These are phyloP conservation scores for Dactylellina drechsleri DNA, from an alignment of 2,329 filamentous ascomycete genomes.

Conservation along the genomic window DNA sequence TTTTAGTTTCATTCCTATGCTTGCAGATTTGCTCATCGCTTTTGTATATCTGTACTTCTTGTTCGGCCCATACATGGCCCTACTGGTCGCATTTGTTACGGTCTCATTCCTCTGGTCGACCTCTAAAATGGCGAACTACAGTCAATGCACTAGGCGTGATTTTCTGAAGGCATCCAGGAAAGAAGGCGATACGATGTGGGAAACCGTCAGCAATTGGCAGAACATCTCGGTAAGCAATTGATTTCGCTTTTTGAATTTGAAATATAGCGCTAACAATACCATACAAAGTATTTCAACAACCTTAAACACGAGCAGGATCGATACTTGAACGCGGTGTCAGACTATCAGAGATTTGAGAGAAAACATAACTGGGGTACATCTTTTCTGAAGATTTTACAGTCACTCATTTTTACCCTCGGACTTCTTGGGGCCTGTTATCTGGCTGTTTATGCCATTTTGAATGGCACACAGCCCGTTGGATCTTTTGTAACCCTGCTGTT, in stretches of 20 bases:
- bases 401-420: constrained; percentile 65
- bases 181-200: constrained; percentile 61
- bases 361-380: constrained; percentile 61
- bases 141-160: constrained; percentile 60
- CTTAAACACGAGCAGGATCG: constrained; percentile 67
- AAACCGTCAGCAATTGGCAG: constrained; percentile 62
- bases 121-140: constrained; percentile 60
- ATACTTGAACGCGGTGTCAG: constrained; percentile 63
- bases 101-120: constrained; percentile 68
- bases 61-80: constrained; percentile 71
- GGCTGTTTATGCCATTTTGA: constrained; percentile 67
- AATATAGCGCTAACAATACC: neutral
- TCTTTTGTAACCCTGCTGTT: constrained; percentile 73
- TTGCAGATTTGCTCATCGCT: constrained; percentile 71
- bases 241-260: constrained; percentile 4
- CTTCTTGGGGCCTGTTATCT: constrained; percentile 66
- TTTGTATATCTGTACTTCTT: constrained; percentile 71
- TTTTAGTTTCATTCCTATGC: constrained; percentile 71
- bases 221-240: constrained; percentile 61
- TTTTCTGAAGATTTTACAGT: constrained; percentile 62
- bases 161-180: constrained; percentile 61
- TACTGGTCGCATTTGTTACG: constrained; percentile 65
- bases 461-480: constrained; percentile 67
- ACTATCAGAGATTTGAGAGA: constrained; percentile 61
- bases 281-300: constrained; percentile 67